These are phyloP conservation scores for Emmonsiellopsis sp. DNA, from an alignment of 2,329 filamentous ascomycete genomes.

Conservation along the genomic window DNA sequence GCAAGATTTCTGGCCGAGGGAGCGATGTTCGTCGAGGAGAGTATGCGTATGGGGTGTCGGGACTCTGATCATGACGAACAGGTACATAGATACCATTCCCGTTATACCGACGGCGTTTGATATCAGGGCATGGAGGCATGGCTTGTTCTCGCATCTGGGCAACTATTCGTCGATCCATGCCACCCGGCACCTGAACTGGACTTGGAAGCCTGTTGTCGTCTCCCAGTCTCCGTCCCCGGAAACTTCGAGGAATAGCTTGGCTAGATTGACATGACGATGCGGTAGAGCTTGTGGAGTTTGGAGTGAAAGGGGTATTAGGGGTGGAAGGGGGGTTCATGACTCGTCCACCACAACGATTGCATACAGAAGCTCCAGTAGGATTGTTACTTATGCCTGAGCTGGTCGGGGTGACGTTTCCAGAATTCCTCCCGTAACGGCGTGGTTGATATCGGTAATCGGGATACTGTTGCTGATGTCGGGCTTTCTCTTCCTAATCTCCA, in stretches of 20 bases:
- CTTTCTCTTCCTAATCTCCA: constrained; percentile 66
- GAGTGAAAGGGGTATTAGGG: constrained; percentile 32
- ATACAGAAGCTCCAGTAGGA: constrained; percentile 28
- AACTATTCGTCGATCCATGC: constrained; percentile 14
- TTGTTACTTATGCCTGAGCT: constrained; percentile 29
- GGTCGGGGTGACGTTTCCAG: constrained; percentile 27
- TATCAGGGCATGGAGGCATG: constrained; percentile 43
- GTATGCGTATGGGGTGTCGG: constrained; percentile 35
- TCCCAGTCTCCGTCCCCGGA: constrained; percentile 15
- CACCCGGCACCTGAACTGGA: constrained; percentile 18
- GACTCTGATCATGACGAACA: constrained; percentile 29
- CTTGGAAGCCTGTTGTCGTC: constrained; percentile 18
- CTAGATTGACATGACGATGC: constrained; percentile 22
- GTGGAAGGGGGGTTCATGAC: constrained; percentile 39
- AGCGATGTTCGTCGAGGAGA: constrained; percentile 32
- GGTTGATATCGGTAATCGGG: constrained; percentile 94
- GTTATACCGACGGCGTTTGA: constrained; percentile 56
- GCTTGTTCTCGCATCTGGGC: constrained; percentile 23
- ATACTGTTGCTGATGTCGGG: constrained; percentile 78
- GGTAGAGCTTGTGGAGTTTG: constrained; percentile 17
- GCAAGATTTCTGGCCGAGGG: constrained; percentile 29
- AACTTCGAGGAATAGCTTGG: constrained; percentile 14
- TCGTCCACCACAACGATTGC: constrained; percentile 38
- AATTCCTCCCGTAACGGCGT: constrained; percentile 54
- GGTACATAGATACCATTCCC: constrained; percentile 33